A percentile compares a stretch with the other conserved stretches of the same genome.
These are phyloP conservation scores for Apiospora marii DNA, from an alignment of 2,329 filamentous ascomycete species.

Conservation along the genomic window DNA sequence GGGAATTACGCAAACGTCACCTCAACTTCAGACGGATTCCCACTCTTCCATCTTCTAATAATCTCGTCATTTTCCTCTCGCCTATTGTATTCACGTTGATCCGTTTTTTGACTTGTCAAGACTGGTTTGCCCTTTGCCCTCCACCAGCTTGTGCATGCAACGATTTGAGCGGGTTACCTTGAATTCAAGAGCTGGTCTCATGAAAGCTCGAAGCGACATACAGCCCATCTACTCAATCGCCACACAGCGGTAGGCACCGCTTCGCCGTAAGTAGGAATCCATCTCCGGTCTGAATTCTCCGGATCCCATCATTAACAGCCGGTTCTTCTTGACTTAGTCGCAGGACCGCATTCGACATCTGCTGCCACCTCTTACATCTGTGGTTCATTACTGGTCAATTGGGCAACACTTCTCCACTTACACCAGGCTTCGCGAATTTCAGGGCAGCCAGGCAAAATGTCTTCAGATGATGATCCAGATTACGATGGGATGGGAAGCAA, in stretches of 20 bases:
- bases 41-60: background rate
- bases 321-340: background rate
- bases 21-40: constrained; percentile 8
- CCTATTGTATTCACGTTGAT: background rate
- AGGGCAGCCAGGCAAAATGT: background rate
- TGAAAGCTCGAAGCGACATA: background rate
- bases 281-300: background rate
- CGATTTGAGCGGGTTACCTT: background rate
- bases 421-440: background rate
- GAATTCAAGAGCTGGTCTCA: constrained; percentile 15
- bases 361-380: background rate
- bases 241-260: background rate
- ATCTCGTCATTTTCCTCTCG: background rate
- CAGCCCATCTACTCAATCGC: background rate
- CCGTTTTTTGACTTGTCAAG: background rate
- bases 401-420: background rate
- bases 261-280: constrained; percentile 3
- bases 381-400: background rate
- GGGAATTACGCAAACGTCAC: constrained; percentile 13
- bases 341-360: background rate
- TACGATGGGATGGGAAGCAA: background rate
- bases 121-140: background rate
- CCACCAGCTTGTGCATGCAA: background rate
- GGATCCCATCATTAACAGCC: background rate
- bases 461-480: background rate